Evolutionary conservation across 129 eudicot genomes (phyloP).

Genomic region (Cynara cardunculus): DNA sequence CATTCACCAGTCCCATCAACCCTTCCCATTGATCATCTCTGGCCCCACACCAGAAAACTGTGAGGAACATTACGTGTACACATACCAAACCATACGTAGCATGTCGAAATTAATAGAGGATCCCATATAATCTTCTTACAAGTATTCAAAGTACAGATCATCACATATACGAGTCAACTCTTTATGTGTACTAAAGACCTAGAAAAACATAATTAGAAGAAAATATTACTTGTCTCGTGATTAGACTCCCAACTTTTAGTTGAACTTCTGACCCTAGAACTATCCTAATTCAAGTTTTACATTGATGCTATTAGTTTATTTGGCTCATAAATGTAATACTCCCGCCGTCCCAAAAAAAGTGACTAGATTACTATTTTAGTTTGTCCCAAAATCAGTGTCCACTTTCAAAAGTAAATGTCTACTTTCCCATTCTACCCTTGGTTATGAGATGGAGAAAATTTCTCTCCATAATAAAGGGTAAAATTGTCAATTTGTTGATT

Average conservation of each 20-base stretch:
- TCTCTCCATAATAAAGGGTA: too few relatives aligned
- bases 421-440: too few relatives aligned
- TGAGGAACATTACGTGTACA: background rate
- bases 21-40: background rate
- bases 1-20: background rate
- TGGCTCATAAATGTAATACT: background rate
- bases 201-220: background rate
- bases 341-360: too few relatives aligned
- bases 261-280: background rate
- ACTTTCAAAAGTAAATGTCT: too few relatives aligned
- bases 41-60: background rate
- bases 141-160: background rate
- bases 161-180: background rate
- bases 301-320: background rate
- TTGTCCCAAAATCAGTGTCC: too few relatives aligned
- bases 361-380: too few relatives aligned
- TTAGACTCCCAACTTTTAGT: background rate
- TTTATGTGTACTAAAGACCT: background rate
- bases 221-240: background rate
- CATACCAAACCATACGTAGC: background rate
- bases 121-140: background rate
- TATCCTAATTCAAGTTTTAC: background rate
- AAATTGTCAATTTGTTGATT: too few relatives aligned
- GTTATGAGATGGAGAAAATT: too few relatives aligned
- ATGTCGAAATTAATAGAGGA: background rate